A percentile compares a stretch with the other conserved stretches of the same genome.
Evolutionary conservation across 2,329 filamentous ascomycete species (phyloP).

Genomic region (Monosporascus sp.): DNA sequence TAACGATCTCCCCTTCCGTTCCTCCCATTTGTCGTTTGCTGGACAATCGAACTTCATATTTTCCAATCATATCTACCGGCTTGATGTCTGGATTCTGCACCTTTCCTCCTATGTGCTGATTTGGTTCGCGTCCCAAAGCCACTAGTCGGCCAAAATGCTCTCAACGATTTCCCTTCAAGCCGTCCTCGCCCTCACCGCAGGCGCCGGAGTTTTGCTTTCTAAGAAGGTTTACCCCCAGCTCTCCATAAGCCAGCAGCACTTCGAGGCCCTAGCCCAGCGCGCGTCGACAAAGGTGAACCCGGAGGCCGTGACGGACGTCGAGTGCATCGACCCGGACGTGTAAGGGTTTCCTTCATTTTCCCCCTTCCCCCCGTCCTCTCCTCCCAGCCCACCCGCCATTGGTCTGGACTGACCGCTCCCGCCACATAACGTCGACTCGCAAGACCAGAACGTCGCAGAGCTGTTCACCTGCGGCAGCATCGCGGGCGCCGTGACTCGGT

Average conservation of each 20-base stretch:
- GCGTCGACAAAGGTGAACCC: conserved; percentile 33
- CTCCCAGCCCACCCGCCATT: too few relatives aligned
- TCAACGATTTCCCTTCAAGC: conserved; percentile 24
- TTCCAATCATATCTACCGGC: conserved; percentile 2
- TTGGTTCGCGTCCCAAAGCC: background rate
- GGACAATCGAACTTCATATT: background rate
- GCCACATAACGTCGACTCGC: conserved; percentile 33
- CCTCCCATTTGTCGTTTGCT: background rate
- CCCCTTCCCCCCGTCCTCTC: background rate
- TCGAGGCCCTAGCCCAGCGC: conserved; percentile 38
- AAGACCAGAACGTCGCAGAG: conserved; percentile 44
- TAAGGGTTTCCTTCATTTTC: conserved; percentile 19
- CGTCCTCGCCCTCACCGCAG: conserved; percentile 23
- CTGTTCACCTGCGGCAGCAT: conserved; percentile 48
- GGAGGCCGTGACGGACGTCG: conserved; percentile 33
- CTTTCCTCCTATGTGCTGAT: background rate
- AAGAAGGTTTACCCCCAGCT: conserved; percentile 31
- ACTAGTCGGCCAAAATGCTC: conserved; percentile 24
- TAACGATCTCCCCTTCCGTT: background rate
- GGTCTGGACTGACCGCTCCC: conserved; percentile 4
- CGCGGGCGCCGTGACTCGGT: conserved; percentile 38
- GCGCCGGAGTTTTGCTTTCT: conserved; percentile 27
- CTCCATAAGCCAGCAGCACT: conserved; percentile 35
- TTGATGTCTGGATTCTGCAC: background rate
- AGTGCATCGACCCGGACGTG: conserved; percentile 36